Conservation (phyloP, 2,329 filamentous ascomycete species). For the Colletotrichum musicola region DNA sequence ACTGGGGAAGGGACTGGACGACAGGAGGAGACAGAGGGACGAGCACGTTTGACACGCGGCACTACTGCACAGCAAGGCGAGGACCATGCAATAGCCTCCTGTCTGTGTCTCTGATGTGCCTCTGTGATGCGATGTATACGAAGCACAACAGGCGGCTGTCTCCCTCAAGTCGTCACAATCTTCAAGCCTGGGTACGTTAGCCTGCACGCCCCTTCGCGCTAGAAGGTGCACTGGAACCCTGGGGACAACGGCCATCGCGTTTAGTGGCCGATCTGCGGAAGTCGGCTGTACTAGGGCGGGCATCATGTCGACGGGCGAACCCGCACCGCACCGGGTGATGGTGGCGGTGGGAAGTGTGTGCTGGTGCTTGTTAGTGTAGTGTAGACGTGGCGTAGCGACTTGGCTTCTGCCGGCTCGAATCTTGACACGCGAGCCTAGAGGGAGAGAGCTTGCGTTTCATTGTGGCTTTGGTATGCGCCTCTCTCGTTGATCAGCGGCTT, state of each 20-base stretch:
- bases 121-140: no score
- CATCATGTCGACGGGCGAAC: slow-evolving; percentile 28
- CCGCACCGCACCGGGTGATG: slow-evolving; percentile 19
- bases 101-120: no score
- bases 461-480: slow-evolving; percentile 6
- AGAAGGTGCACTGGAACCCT: slow-evolving; percentile 1
- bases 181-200: neutral
- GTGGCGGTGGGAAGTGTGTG: slow-evolving; percentile 4
- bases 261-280: slow-evolving; percentile 33
- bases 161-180: no score
- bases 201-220: neutral
- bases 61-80: slow-evolving; percentile 21
- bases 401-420: neutral
- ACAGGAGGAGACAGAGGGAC: slow-evolving; percentile 6
- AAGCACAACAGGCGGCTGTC: no score
- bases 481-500: no score
- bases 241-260: slow-evolving; percentile 23
- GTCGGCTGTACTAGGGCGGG: slow-evolving; percentile 32
- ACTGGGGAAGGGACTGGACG: slow-evolving; percentile 4
- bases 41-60: slow-evolving; percentile 25
- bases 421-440: no score
- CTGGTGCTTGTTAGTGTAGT: neutral
- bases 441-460: slow-evolving; percentile 20
- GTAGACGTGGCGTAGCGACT: slow-evolving; percentile 18
- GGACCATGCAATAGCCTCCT: neutral